These are phyloP conservation scores for Eutypa lata DNA, from an alignment of 2,329 filamentous ascomycete species.

Conservation along the genomic window DNA sequence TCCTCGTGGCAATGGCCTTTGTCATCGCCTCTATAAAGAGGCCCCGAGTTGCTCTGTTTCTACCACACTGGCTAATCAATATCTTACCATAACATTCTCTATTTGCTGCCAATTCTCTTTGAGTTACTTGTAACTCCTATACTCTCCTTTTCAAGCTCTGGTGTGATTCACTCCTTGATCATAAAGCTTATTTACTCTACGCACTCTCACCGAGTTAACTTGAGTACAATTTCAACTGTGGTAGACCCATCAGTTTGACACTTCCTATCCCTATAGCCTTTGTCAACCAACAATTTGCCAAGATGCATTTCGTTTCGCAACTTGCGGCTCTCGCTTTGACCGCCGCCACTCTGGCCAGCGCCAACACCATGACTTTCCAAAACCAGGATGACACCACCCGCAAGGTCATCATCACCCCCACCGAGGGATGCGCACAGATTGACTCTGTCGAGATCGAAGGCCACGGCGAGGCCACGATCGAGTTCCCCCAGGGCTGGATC, in stretches of 20 bases:
- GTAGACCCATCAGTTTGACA: background rate
- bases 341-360: constrained; percentile 41
- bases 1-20: constrained; percentile 10
- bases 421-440: constrained; percentile 33
- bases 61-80: constrained; percentile 2
- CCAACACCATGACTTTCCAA: constrained; percentile 54
- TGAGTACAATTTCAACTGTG: constrained; percentile 8
- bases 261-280: constrained; percentile 6
- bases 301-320: constrained; percentile 52
- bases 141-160: constrained; percentile 19
- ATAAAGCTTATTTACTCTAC: constrained; percentile 13
- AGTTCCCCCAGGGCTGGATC: constrained; percentile 42
- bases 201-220: constrained; percentile 11
- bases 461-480: constrained; percentile 36
- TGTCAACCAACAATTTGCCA: constrained; percentile 31
- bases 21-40: constrained; percentile 19
- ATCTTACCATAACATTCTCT: constrained; percentile 11
- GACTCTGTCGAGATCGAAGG: constrained; percentile 37
- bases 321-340: constrained; percentile 39
- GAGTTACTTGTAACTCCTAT: constrained; percentile 20
- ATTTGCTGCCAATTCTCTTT: constrained; percentile 19
- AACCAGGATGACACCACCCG: constrained; percentile 52
- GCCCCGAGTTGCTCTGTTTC: constrained; percentile 6
- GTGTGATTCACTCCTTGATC: constrained; percentile 28
- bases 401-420: constrained; percentile 50